Percentiles rank a stretch among this genome's conserved stretches.
Conservation (phyloP, 208 protist species). For the Trypanosoma avium region DNA sequence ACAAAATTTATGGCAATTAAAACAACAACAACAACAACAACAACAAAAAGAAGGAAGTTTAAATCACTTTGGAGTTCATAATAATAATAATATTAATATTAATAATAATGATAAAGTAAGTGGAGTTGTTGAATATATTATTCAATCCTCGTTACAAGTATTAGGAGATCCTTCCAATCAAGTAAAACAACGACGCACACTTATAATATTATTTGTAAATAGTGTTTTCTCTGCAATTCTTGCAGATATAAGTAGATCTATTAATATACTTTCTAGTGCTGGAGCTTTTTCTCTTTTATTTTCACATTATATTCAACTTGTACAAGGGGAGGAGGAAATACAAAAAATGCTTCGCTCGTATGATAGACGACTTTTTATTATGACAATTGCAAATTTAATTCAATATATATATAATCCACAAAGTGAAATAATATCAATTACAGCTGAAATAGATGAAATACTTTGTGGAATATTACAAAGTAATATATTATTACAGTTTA, state of each 20-base stretch:
- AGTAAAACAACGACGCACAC: constrained; percentile 35
- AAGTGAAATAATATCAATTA: no score
- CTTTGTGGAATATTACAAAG: constrained; percentile 53
- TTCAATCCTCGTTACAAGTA: constrained; percentile 29
- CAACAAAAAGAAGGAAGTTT: neutral
- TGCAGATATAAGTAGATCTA: constrained; percentile 34
- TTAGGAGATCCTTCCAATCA: constrained; percentile 14
- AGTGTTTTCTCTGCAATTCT: constrained; percentile 63
- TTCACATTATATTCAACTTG: constrained; percentile 55
- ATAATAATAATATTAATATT: neutral
- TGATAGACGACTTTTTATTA: constrained; percentile 66
- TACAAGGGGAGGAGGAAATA: constrained; percentile 25
- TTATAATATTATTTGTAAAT: constrained; percentile 68
- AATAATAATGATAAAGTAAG: constrained; percentile 6
- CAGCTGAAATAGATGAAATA: constrained; percentile 25
- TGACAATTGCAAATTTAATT: constrained; percentile 39
- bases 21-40: constrained; percentile 15
- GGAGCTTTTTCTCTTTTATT: constrained; percentile 43
- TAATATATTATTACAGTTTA: constrained; percentile 43
- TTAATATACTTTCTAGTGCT: constrained; percentile 36
- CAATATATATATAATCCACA: constrained; percentile 3
- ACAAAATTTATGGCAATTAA: constrained; percentile 58
- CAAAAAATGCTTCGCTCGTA: constrained; percentile 54
- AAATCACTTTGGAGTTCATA: neutral
- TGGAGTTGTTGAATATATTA: constrained; percentile 41